phyloP scores from a whole-genome alignment of 2,329 filamentous ascomycete genomes.

The Clarireedia monteithiana region DNA sequence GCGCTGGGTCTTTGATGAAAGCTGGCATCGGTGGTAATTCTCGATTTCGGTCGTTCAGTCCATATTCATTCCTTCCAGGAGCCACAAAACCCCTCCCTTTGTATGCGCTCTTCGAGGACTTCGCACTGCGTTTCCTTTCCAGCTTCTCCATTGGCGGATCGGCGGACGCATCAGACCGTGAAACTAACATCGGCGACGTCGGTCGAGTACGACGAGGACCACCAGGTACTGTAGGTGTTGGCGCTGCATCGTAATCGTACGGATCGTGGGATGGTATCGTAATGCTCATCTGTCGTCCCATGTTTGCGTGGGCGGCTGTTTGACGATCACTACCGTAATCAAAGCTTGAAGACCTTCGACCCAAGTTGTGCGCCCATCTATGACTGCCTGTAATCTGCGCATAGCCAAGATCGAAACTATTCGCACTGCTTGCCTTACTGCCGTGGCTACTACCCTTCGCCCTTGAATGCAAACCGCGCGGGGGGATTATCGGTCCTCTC shows the following conservation, averaged over 20 bases:
- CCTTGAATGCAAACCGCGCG: slow-evolving; percentile 42
- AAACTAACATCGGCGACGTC: slow-evolving; percentile 30
- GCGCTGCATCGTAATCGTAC: slow-evolving; percentile 69
- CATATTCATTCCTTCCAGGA: slow-evolving; percentile 29
- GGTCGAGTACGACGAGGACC: slow-evolving; percentile 58
- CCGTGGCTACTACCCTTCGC: slow-evolving; percentile 60
- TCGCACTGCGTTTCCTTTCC: slow-evolving; percentile 50
- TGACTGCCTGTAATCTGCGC: slow-evolving; percentile 49
- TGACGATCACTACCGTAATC: slow-evolving; percentile 50
- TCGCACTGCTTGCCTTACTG: slow-evolving; percentile 64
- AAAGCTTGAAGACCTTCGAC: slow-evolving; percentile 62
- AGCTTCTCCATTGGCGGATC: slow-evolving; percentile 31
- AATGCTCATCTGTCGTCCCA: slow-evolving; percentile 25
- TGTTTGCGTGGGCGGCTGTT: slow-evolving; percentile 25
- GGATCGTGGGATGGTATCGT: slow-evolving; percentile 14
- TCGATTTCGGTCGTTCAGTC: slow-evolving; percentile 24
- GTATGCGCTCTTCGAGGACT: slow-evolving; percentile 40
- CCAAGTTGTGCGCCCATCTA: slow-evolving; percentile 43
- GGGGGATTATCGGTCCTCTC: slow-evolving; percentile 27
- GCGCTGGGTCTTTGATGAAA: slow-evolving; percentile 39
- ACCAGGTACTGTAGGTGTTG: slow-evolving; percentile 74
- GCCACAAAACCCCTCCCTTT: slow-evolving; percentile 33
- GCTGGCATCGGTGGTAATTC: slow-evolving; percentile 28
- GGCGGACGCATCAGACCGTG: slow-evolving; percentile 15
- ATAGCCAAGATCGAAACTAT: slow-evolving; percentile 59